Base-by-base conservation (phyloP, 495 filamentous ascomycete genomes). In the Neurospora tetrasperma region DNA sequence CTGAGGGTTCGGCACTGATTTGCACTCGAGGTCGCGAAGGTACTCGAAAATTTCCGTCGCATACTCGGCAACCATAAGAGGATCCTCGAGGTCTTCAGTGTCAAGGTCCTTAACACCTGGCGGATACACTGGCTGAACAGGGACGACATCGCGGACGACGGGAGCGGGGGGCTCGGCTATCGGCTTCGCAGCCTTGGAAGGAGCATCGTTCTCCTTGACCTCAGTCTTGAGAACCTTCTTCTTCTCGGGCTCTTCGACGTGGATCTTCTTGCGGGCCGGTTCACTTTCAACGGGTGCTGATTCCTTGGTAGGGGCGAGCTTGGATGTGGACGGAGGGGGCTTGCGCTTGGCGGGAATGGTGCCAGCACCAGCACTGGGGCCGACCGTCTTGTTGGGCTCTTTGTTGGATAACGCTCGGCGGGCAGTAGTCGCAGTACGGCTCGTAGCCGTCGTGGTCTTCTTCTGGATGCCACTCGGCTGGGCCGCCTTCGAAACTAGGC, bases 41-140 rank as follows among this genome's bases (percentile, higher is more conserved):
- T 99, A 98, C 54, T 98, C 95, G 82, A 99, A 98, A 77, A 99
- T 98, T 82, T 99, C 96, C 46, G 89, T 89, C 42, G 97, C 96
- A 79, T 99, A 99, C 79, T 99, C 96, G 42, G 96, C 93, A 48
- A 94, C 96, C 95, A 98, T 98, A 76, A 97, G 84, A 18, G 96
- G 96, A 78, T 99, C 96, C 74, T 96, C 93, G 44, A 91, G 73
- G 80, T 98, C 96, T 78, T 98, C 94, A 41, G 83, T 85, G 77
- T 98, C 96, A 44, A 98, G 86, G 74, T 94, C 88, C 66, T 86
- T 81, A 62, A 92, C 88, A 42, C 81, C 85, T 14, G 85, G 84
- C 4, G 84, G 84, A 41, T 84, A 84, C 38, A 84, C 74, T 41
- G 79, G 79, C 59, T 84, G 81, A 72, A 23, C 70, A 20, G 42